These are phyloP conservation scores for Populus davidiana DNA, from an alignment of 345 rosid genomes.

Conservation along the genomic window DNA sequence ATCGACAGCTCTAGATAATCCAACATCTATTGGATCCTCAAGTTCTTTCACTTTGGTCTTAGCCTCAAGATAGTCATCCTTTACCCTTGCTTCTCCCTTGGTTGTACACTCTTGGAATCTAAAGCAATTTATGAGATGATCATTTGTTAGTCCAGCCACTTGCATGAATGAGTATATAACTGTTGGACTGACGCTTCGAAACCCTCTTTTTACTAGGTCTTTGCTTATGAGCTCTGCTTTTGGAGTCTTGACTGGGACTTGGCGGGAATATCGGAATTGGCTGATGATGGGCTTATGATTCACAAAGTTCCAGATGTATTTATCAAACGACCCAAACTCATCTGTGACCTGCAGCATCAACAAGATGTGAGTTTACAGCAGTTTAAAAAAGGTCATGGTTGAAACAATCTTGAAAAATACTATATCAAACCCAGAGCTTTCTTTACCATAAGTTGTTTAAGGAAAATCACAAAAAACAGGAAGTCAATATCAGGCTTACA, in stretches of 20 bases:
- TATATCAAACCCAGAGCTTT: neutral
- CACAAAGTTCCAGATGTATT: conserved; percentile 82
- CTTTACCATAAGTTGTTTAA: neutral
- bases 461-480: neutral
- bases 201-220: conserved; percentile 82
- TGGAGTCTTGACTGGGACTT: conserved; percentile 78
- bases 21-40: neutral
- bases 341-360: conserved; percentile 62
- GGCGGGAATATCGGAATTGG: conserved; percentile 70
- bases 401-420: neutral
- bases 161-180: conserved; percentile 86
- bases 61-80: neutral
- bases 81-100: conserved; percentile 35
- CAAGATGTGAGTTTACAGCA: conserved; percentile 32
- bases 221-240: conserved; percentile 83
- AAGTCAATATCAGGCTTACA: neutral
- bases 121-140: conserved; percentile 75
- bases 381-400: conserved; percentile 17
- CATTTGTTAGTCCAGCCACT: conserved; percentile 73
- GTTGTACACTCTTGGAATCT: conserved; percentile 67
- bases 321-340: conserved; percentile 71
- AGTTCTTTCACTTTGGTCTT: conserved; percentile 3
- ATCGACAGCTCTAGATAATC: neutral
- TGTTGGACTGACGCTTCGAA: conserved; percentile 84
- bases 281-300: conserved; percentile 65